Evolutionary conservation across 192 early-diverging fungal species (phyloP), one percentile per base, ranked within the genome.

Genomic region (Gonapodya prolifera): DNA sequence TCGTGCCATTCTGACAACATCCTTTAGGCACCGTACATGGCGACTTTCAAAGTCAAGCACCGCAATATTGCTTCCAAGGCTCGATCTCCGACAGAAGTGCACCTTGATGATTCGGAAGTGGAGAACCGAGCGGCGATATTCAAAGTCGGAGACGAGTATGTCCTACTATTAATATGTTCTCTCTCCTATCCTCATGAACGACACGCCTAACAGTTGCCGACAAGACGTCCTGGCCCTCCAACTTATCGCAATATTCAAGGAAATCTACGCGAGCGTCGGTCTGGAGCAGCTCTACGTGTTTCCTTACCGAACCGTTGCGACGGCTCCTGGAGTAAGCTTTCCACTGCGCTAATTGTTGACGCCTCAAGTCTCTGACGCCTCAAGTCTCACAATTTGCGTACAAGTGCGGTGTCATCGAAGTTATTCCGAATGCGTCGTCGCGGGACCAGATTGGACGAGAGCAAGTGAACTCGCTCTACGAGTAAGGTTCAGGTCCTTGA

Each of bases 91-190:
- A n/a, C 23, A 71, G 89, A 88, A 82, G 86, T 85, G 1, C 80
- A 76, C 2, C 83, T 83, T 35, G 85, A 84, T 35, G 86, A 87
- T 1, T 91, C 90, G n/a, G 84, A 90, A 33, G 81, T 88, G 34
- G 83, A 84, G 83, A 88, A 85, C 84, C 91, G 94, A 80, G 92
- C 92, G 1, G 92, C 95, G 0, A 99, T 99, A 77, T 99, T 99
- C 88, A 99, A 99, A 88, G 97, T 99, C 69, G 98, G 98, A 77
- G 98, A 99, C 78, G 97, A 99, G 84, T n/a, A n/a, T n/a, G n/a
- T n/a, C n/a, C n/a, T n/a, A n/a, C n/a, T n/a, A n/a, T n/a, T n/a
- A n/a, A n/a, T n/a, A n/a, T n/a, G n/a, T n/a, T n/a, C n/a, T n/a
- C n/a, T n/a, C n/a, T n/a, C n/a, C n/a, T n/a, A n/a, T n/a, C n/a